phyloP scores from a whole-genome alignment of 805 yeast genomes.

The Metschnikowia colocasiae region DNA sequence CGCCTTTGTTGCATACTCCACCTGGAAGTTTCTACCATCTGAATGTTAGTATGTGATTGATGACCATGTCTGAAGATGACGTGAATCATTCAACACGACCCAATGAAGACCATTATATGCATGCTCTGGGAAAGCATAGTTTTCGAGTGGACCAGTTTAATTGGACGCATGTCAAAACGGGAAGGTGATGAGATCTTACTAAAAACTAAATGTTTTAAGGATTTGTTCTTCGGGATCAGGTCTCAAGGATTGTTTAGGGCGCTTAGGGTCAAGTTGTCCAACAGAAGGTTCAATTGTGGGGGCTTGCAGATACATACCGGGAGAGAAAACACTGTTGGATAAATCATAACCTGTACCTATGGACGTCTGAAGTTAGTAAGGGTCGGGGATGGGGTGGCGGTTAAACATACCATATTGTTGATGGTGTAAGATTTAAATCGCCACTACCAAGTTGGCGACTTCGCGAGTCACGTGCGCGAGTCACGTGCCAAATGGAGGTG shows the following conservation, averaged over 20 bases:
- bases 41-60: not conserved
- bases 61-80: not conserved
- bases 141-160: too few relatives aligned
- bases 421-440: constrained; percentile 2
- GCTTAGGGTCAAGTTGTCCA: too few relatives aligned
- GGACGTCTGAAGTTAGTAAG: constrained; percentile 47
- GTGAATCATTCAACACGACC: too few relatives aligned
- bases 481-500: not conserved
- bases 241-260: too few relatives aligned
- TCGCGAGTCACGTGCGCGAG: not conserved
- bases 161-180: too few relatives aligned
- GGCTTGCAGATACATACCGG: constrained; percentile 40
- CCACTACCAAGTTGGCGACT: constrained; percentile 6
- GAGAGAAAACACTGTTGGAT: constrained; percentile 91
- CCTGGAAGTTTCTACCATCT: constrained; percentile 95
- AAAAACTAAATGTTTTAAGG: too few relatives aligned
- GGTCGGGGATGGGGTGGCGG: not conserved
- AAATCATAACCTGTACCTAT: constrained; percentile 99
- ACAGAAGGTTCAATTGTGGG: not conserved
- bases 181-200: too few relatives aligned
- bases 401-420: constrained; percentile 12
- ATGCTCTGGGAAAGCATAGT: too few relatives aligned
- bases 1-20: constrained; percentile 95
- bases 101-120: too few relatives aligned
- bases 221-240: too few relatives aligned